phyloP scores from a whole-genome alignment of 2,329 filamentous ascomycete genomes.

The Exserohilum rostratum region DNA sequence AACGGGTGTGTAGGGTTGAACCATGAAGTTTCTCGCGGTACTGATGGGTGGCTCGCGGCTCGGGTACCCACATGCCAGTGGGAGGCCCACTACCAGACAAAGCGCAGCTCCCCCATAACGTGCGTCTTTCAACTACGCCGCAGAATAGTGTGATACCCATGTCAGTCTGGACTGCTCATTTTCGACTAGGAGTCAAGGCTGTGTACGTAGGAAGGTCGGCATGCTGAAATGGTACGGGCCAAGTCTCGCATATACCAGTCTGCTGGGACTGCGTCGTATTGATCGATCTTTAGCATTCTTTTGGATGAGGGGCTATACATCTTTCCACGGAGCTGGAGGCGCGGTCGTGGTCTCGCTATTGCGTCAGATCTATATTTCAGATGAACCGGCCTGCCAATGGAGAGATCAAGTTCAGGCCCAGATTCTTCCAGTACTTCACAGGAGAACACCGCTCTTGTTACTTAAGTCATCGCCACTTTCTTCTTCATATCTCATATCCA shows the following conservation, averaged over 20 bases:
- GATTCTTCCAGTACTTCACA: not conserved
- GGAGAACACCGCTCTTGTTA: not conserved
- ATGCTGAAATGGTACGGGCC: conserved; percentile 13
- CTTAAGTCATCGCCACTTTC: not conserved
- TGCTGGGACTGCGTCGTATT: conserved; percentile 18
- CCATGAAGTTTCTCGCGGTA: not conserved
- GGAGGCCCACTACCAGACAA: conserved; percentile 14
- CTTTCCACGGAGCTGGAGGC: conserved; percentile 7
- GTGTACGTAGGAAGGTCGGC: conserved; percentile 15
- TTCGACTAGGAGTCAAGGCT: conserved; percentile 18
- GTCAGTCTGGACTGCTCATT: conserved; percentile 24
- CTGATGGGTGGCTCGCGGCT: not conserved
- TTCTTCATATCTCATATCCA: not conserved
- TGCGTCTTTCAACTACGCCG: conserved; percentile 20
- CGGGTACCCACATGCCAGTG: conserved; percentile 1
- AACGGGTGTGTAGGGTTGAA: not conserved
- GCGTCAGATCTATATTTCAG: conserved; percentile 16
- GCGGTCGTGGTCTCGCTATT: conserved; percentile 5
- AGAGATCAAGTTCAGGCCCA: conserved; percentile 1
- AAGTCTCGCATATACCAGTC: conserved; percentile 25
- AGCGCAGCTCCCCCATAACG: conserved; percentile 9
- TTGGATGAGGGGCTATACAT: conserved; percentile 5
- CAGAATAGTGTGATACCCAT: conserved; percentile 19
- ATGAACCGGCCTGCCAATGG: not conserved
- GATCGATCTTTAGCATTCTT: conserved; percentile 20